phyloP scores from a whole-genome alignment of 371 early-diverging fungal genomes.

The Syncephalastrum racemosum region DNA sequence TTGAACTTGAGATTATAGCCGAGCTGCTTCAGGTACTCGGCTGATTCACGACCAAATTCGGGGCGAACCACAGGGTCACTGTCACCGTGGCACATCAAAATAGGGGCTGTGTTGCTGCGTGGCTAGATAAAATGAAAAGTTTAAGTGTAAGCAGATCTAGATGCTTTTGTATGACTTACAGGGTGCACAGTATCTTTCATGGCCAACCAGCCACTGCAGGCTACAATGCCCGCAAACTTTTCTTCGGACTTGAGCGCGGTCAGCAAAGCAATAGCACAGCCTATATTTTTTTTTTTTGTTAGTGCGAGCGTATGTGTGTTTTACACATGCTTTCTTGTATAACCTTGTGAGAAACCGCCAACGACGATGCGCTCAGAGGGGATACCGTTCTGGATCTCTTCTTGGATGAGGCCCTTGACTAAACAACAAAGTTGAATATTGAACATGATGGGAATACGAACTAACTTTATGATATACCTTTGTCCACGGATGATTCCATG shows the following conservation, averaged over 20 bases:
- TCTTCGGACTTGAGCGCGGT: slow-evolving; percentile 73
- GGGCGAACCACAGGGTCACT: slow-evolving; percentile 77
- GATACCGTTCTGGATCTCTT: slow-evolving; percentile 82
- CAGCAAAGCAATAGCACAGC: slow-evolving; percentile 75
- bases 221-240: slow-evolving; percentile 64
- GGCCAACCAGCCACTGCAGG: slow-evolving; percentile 84
- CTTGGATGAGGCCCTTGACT: slow-evolving; percentile 72
- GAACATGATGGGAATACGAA: background rate
- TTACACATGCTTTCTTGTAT: slow-evolving; percentile 5
- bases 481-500: slow-evolving; percentile 62
- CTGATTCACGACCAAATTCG: slow-evolving; percentile 70
- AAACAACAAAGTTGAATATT: background rate
- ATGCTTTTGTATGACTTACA: too few species aligned
- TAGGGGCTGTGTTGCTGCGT: slow-evolving; percentile 73
- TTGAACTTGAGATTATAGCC: slow-evolving; percentile 77
- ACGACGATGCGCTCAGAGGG: slow-evolving; percentile 84
- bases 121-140: too few species aligned
- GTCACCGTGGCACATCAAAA: slow-evolving; percentile 90
- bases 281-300: slow-evolving; percentile 13
- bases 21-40: slow-evolving; percentile 58
- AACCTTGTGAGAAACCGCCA: slow-evolving; percentile 96
- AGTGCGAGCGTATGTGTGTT: background rate
- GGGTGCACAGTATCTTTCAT: slow-evolving; percentile 46
- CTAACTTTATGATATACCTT: slow-evolving; percentile 36
- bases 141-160: too few species aligned